Conservation (phyloP, 768 basidiomycete genomes). For the Hygrocybe punicea region DNA sequence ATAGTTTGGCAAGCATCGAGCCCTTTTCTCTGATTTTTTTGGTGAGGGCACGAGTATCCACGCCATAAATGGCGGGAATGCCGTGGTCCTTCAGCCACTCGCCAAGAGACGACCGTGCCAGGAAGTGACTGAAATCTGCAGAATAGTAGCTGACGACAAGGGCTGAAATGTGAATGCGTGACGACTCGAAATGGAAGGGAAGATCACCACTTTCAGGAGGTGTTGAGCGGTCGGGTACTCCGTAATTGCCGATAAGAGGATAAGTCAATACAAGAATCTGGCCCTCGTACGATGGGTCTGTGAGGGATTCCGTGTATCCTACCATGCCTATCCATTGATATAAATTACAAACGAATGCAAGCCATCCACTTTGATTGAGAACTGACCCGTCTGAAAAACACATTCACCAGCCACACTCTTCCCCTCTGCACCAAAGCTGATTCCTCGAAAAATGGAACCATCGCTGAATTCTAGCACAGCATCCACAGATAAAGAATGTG, state of each 20-base stretch:
- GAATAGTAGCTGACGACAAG: slow-evolving; percentile 94
- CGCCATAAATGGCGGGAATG: slow-evolving; percentile 90
- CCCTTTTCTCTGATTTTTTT: slow-evolving; percentile 96
- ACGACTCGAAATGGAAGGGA: slow-evolving; percentile 86
- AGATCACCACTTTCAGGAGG: slow-evolving; percentile 46
- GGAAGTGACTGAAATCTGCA: slow-evolving; percentile 90
- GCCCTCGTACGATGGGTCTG: slow-evolving; percentile 97
- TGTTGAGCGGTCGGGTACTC: slow-evolving; percentile 73
- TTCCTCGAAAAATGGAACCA: slow-evolving; percentile 82
- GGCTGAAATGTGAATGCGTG: slow-evolving; percentile 88
- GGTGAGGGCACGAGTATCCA: slow-evolving; percentile 95
- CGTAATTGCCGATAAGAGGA: slow-evolving; percentile 96
- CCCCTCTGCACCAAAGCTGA: slow-evolving; percentile 88
- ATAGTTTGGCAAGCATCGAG: slow-evolving; percentile 81
- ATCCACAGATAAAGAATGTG: slow-evolving; percentile 36
- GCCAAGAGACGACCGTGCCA: slow-evolving; percentile 82
- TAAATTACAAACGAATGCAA: background rate
- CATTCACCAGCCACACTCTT: slow-evolving; percentile 97
- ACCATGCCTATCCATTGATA: slow-evolving; percentile 78
- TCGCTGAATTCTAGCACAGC: slow-evolving; percentile 87
- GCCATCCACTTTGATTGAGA: slow-evolving; percentile 11
- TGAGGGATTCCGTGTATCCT: slow-evolving; percentile 96
- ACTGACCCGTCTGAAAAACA: slow-evolving; percentile 97
- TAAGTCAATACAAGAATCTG: slow-evolving; percentile 98
- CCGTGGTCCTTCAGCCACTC: slow-evolving; percentile 94